Conservation (phyloP, 1,139 yeast genomes). For the Taphrina pruni region DNA sequence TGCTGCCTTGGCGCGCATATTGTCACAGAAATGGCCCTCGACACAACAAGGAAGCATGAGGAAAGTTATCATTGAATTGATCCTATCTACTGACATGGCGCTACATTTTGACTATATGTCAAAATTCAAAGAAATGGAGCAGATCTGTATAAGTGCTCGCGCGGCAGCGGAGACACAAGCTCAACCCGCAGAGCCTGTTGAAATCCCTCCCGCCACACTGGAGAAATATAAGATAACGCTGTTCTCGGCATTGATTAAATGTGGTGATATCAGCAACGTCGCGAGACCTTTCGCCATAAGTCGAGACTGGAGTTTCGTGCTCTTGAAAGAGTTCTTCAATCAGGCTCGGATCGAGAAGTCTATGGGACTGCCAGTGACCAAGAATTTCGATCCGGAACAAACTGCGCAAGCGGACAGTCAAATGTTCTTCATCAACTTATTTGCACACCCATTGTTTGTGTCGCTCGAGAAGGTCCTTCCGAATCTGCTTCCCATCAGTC, state of each 20-base stretch:
- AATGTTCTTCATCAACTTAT: constrained; percentile 78
- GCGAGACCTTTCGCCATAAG: constrained; percentile 78
- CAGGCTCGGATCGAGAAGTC: constrained; percentile 61
- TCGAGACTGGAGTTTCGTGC: constrained; percentile 82
- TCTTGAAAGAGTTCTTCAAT: constrained; percentile 78
- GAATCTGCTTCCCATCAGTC: constrained; percentile 43
- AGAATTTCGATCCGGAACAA: constrained; percentile 49
- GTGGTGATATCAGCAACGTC: constrained; percentile 94
- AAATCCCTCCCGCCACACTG: constrained; percentile 20
- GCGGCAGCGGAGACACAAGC: constrained; percentile 45
- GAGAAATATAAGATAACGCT: constrained; percentile 55
- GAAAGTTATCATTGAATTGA: constrained; percentile 53
- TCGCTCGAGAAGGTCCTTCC: constrained; percentile 61
- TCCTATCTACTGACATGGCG: constrained; percentile 94
- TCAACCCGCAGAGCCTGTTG: constrained; percentile 31
- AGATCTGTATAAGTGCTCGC: constrained; percentile 10
- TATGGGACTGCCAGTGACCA: constrained; percentile 47
- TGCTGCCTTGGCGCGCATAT: constrained; percentile 68
- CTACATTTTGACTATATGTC: constrained; percentile 76
- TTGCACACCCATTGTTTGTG: constrained; percentile 76
- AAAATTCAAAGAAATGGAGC: constrained; percentile 49
- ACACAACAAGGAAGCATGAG: constrained; percentile 50
- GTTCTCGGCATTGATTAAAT: constrained; percentile 75
- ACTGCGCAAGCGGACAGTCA: constrained; percentile 75
- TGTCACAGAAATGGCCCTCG: constrained; percentile 69